Conservation (phyloP, 1,284 basidiomycete species). For the Fomitopsis pinicola region DNA sequence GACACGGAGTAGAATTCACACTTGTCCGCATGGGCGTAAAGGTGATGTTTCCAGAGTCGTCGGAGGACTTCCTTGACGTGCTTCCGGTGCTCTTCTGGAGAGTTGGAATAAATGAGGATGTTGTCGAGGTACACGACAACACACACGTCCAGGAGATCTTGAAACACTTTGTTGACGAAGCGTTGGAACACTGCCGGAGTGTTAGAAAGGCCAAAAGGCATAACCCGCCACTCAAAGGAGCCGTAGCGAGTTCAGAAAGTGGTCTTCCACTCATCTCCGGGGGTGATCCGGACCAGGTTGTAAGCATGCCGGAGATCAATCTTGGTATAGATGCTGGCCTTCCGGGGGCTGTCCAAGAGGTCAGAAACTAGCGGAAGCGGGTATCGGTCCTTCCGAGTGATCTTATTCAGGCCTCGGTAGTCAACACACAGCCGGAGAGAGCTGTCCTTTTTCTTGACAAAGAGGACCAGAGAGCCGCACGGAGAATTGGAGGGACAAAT, state of each 20-base stretch:
- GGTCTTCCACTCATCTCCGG: neutral
- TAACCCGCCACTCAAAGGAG: slow-evolving; percentile 8
- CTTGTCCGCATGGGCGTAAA: slow-evolving; percentile 29
- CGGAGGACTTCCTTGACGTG: slow-evolving; percentile 16
- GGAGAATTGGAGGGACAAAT: slow-evolving; percentile 32
- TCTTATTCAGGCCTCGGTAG: slow-evolving; percentile 37
- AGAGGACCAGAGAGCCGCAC: slow-evolving; percentile 37
- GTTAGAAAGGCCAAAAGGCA: slow-evolving; percentile 9
- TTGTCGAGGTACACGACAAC: slow-evolving; percentile 24
- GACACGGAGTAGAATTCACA: slow-evolving; percentile 30
- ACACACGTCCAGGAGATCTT: slow-evolving; percentile 5
- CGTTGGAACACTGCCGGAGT: slow-evolving; percentile 8
- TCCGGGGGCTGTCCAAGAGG: slow-evolving; percentile 1
- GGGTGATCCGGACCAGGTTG: neutral
- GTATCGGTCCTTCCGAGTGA: slow-evolving; percentile 10
- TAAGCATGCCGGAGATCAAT: neutral
- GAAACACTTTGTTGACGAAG: slow-evolving; percentile 8
- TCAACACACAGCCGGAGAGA: slow-evolving; percentile 34
- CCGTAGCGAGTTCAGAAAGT: slow-evolving; percentile 7
- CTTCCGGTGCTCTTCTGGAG: slow-evolving; percentile 18
- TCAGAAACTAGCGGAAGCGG: slow-evolving; percentile 5
- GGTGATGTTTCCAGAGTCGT: neutral
- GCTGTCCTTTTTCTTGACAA: slow-evolving; percentile 43
- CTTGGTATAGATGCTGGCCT: neutral
- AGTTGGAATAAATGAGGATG: slow-evolving; percentile 20